These are phyloP conservation scores for Xylaria arbuscula DNA, from an alignment of 2,329 filamentous ascomycete genomes.

Conservation along the genomic window DNA sequence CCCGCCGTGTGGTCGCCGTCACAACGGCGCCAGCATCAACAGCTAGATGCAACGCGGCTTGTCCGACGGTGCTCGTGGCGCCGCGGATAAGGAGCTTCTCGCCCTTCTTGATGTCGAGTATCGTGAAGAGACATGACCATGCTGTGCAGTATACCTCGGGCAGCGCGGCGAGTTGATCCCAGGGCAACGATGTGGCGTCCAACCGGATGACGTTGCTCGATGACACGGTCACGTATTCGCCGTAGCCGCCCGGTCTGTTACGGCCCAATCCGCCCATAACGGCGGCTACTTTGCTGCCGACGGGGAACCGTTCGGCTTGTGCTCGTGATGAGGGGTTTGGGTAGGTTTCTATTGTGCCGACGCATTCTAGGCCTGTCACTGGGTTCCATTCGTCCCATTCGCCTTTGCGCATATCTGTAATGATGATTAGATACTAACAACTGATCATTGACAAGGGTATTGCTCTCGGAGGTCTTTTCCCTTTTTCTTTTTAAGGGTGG, in stretches of 20 bases:
- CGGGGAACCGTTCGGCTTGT: slow-evolving; percentile 50
- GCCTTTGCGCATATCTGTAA: slow-evolving; percentile 54
- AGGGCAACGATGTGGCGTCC: slow-evolving; percentile 46
- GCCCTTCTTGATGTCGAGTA: slow-evolving; percentile 51
- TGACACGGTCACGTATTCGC: slow-evolving; percentile 51
- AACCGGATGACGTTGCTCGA: slow-evolving; percentile 51
- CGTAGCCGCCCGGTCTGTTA: slow-evolving; percentile 54
- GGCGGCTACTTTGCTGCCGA: slow-evolving; percentile 51
- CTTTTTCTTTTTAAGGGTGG: background rate
- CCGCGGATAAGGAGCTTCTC: slow-evolving; percentile 55
- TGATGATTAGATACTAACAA: background rate
- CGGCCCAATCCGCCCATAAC: slow-evolving; percentile 59
- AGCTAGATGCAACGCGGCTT: slow-evolving; percentile 51
- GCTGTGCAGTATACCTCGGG: slow-evolving; percentile 56
- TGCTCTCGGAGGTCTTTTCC: background rate
- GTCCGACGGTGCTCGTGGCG: slow-evolving; percentile 55
- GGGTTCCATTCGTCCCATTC: slow-evolving; percentile 55
- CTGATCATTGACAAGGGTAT: background rate
- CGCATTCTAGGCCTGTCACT: slow-evolving; percentile 56
- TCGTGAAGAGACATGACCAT: slow-evolving; percentile 54
- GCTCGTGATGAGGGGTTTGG: slow-evolving; percentile 22
- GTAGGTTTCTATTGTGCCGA: slow-evolving; percentile 52
- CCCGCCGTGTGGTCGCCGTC: slow-evolving; percentile 53
- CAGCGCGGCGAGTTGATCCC: slow-evolving; percentile 55
- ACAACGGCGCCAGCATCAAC: slow-evolving; percentile 51